phyloP scores from a whole-genome alignment of 2,329 filamentous ascomycete genomes.

The Botrytis paeoniae region DNA sequence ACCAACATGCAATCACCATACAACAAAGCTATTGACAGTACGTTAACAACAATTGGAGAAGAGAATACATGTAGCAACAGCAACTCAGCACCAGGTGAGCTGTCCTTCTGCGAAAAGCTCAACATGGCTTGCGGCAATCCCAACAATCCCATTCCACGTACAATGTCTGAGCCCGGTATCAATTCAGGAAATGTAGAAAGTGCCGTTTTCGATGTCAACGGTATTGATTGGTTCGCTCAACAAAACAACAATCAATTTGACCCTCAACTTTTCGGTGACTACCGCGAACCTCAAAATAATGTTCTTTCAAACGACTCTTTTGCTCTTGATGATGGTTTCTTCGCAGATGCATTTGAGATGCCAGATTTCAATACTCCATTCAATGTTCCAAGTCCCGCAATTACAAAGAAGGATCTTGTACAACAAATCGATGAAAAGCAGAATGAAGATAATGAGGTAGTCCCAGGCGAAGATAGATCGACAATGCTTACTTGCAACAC shows the following conservation, averaged over 20 bases:
- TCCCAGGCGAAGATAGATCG: conserved; percentile 56
- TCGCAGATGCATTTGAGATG: conserved; percentile 72
- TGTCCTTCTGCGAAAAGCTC: conserved; percentile 54
- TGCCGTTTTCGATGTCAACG: conserved; percentile 48
- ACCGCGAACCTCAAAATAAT: conserved; percentile 85
- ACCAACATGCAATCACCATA: conserved; percentile 66
- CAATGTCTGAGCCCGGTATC: conserved; percentile 37
- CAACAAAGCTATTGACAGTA: conserved; percentile 60
- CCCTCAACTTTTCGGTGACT: conserved; percentile 85
- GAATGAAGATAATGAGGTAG: conserved; percentile 64
- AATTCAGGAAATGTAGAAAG: conserved; percentile 31
- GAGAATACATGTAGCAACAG: conserved; percentile 51
- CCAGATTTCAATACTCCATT: conserved; percentile 77
- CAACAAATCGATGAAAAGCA: conserved; percentile 77
- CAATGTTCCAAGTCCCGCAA: conserved; percentile 52
- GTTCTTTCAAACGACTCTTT: conserved; percentile 64
- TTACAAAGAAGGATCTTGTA: conserved; percentile 66
- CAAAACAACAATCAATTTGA: conserved; percentile 87
- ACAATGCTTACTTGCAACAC: conserved; percentile 81
- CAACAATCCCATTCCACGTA: conserved; percentile 51
- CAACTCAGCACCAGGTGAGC: conserved; percentile 45
- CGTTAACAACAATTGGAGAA: conserved; percentile 62
- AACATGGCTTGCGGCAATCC: conserved; percentile 54
- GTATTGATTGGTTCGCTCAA: conserved; percentile 70
- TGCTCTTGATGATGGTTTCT: conserved; percentile 40